Evolutionary conservation across 1,139 yeast species (phyloP).

Genomic region (Pneumocystis canis): DNA sequence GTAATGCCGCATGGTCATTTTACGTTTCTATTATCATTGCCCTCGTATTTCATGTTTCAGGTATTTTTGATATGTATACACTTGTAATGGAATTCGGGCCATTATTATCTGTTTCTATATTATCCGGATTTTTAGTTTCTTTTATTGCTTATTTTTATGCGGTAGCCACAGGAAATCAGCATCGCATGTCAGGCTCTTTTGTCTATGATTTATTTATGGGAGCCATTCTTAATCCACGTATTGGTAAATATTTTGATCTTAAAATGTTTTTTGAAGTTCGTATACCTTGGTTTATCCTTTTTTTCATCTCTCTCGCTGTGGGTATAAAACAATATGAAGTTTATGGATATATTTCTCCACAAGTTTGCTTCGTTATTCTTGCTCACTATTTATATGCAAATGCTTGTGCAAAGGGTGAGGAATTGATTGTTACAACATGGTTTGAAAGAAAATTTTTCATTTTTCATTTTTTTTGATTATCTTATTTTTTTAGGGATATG

Average conservation of each 20-base stretch:
- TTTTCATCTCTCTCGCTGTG: slow-evolving; percentile 61
- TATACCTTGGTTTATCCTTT: slow-evolving; percentile 87
- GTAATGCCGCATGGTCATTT: slow-evolving; percentile 80
- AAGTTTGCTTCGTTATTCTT: slow-evolving; percentile 53
- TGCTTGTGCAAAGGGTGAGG: slow-evolving; percentile 96
- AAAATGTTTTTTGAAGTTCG: slow-evolving; percentile 97
- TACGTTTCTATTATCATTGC: slow-evolving; percentile 51
- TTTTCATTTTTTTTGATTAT: not conserved
- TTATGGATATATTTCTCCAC: slow-evolving; percentile 68
- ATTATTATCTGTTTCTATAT: slow-evolving; percentile 81
- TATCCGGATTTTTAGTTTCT: slow-evolving; percentile 58
- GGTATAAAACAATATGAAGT: slow-evolving; percentile 63
- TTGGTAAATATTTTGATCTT: slow-evolving; percentile 68
- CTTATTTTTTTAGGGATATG: slow-evolving; percentile 42
- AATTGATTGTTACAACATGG: slow-evolving; percentile 93
- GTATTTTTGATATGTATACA: slow-evolving; percentile 55
- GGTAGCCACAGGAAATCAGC: slow-evolving; percentile 33
- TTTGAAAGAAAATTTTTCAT: too few relatives aligned
- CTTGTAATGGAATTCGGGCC: slow-evolving; percentile 74
- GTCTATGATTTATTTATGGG: slow-evolving; percentile 93
- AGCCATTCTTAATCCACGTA: slow-evolving; percentile 88
- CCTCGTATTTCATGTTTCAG: slow-evolving; percentile 52
- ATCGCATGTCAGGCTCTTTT: slow-evolving; percentile 81
- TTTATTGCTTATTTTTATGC: slow-evolving; percentile 46
- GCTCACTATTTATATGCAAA: slow-evolving; percentile 94